Base-by-base conservation (phyloP, 306 rosid genomes). In the Macrotyloma uniflorum region DNA sequence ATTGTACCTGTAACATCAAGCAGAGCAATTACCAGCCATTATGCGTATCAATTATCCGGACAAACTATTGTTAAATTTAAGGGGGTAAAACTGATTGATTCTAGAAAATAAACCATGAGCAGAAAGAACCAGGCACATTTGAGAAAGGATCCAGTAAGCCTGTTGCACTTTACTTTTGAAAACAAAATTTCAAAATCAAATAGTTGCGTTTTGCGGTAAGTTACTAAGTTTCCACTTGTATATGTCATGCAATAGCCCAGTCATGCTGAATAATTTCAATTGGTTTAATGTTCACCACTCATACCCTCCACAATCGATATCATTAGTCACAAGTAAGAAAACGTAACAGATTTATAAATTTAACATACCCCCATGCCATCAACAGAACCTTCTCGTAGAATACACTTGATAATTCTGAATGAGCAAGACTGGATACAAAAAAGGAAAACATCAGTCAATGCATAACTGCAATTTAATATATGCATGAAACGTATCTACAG, bases 311-410 rank as follows among this genome's bases (percentile, higher is more conserved):
- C 47, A 67, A 69, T 71, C 82, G 18, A 26, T n/a, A 59, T 84
- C 53, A 70, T 10, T 55, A 70, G 59, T 72, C 46, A 18, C 23
- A 73, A 40, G 15, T 4, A 51, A 51, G 47, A 81, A 72, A 70
- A 74, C 58, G 58, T 15, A 78, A 70, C 28, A 73, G 74, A 78
- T 63, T 75, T 55, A 32, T 67, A 38, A 74, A 69, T 51, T 62
- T 22, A 47, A 85, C 88, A 84, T 82, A 85, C 90, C 85, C 87
- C 87, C 91, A 83, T 70, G 90, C 91, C 81, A 83, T 1, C 32
- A 85, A 58, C 72, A 95, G 96, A 85, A 95, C 98, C 88, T 95
- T 95, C 16, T 92, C 98, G 18, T 95, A 95, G 85, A 92, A 95
- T 23, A 95, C 98, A 76, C 84, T 95, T 15, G 98, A 95, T 85